A percentile compares a stretch with the other conserved stretches of the same genome.
Evolutionary conservation across 352 stramenopile species (phyloP).

Genomic region (Pythium rishiriense): DNA sequence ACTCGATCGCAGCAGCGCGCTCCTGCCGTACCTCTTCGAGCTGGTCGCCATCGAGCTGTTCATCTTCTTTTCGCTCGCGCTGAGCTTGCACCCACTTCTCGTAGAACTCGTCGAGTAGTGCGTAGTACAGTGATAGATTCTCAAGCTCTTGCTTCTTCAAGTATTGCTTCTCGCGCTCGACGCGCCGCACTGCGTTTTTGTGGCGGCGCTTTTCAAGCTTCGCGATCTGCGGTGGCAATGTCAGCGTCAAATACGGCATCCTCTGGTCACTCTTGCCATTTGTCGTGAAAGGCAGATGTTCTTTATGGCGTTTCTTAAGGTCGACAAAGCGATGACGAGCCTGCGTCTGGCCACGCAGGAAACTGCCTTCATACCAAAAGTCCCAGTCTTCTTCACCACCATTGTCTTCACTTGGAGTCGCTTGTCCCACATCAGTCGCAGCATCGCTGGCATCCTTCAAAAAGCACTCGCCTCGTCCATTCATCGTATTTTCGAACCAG

Average conservation of each 20-base stretch:
- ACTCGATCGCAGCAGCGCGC: slow-evolving; percentile 35
- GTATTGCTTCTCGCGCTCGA: slow-evolving; percentile 42
- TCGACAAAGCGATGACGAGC: slow-evolving; percentile 57
- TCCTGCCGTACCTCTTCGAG: slow-evolving; percentile 37
- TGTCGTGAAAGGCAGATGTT: slow-evolving; percentile 58
- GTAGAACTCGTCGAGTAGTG: slow-evolving; percentile 63
- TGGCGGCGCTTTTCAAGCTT: slow-evolving; percentile 40
- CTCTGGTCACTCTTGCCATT: slow-evolving; percentile 65
- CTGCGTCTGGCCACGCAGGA: slow-evolving; percentile 57
- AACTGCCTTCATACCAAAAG: slow-evolving; percentile 78
- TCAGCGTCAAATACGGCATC: slow-evolving; percentile 53
- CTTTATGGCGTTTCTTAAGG: slow-evolving; percentile 30
- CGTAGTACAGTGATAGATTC: slow-evolving; percentile 63
- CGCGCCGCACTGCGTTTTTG: slow-evolving; percentile 41
- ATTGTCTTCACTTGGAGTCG: background rate
- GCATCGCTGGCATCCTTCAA: slow-evolving; percentile 27
- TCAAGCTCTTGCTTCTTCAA: slow-evolving; percentile 41
- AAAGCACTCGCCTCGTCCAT: slow-evolving; percentile 60
- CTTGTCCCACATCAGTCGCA: background rate
- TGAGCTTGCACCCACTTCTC: slow-evolving; percentile 55
- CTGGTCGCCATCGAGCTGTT: slow-evolving; percentile 30
- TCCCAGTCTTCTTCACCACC: slow-evolving; percentile 39
- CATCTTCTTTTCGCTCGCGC: slow-evolving; percentile 36
- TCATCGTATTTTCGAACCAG: slow-evolving; percentile 65
- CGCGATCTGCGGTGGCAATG: slow-evolving; percentile 36